Evolutionary conservation across 176 grass and related monocot species (phyloP).

Genomic region (Alopecurus myosuroides): DNA sequence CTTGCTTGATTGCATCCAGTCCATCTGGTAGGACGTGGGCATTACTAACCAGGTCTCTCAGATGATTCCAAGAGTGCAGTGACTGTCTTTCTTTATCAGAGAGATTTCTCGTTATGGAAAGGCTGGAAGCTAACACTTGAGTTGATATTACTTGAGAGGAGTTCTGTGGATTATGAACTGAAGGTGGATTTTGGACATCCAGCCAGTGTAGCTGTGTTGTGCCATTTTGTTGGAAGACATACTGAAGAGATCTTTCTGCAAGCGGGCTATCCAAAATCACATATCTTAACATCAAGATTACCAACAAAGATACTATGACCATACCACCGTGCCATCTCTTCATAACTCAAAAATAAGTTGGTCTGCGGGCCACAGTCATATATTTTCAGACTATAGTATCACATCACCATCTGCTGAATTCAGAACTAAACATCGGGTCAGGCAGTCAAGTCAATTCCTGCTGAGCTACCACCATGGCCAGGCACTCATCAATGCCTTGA

Average conservation of each 20-base stretch:
- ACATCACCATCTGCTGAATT: not conserved
- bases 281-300: conserved; percentile 79
- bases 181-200: conserved; percentile 49
- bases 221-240: conserved; percentile 67
- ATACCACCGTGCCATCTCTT: conserved; percentile 90
- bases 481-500: not conserved
- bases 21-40: conserved; percentile 68
- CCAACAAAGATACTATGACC: conserved; percentile 53
- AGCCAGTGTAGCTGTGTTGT: conserved; percentile 64
- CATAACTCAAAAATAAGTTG: conserved; percentile 43
- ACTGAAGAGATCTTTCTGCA: conserved; percentile 67
- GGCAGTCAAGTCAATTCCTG: conserved; percentile 11
- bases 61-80: conserved; percentile 75
- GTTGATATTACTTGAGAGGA: conserved; percentile 51
- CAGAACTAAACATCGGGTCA: conserved; percentile 14
- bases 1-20: conserved; percentile 85
- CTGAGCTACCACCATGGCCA: conserved; percentile 1
- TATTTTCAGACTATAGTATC: conserved; percentile 9
- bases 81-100: conserved; percentile 48
- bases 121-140: conserved; percentile 45
- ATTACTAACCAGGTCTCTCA: conserved; percentile 57
- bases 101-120: conserved; percentile 71
- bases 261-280: conserved; percentile 73
- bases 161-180: conserved; percentile 63
- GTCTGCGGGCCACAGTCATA: conserved; percentile 5